Evolutionary conservation across 148 eudicot species (phyloP).

Genomic region (Mesembryanthemum crystallinum): DNA sequence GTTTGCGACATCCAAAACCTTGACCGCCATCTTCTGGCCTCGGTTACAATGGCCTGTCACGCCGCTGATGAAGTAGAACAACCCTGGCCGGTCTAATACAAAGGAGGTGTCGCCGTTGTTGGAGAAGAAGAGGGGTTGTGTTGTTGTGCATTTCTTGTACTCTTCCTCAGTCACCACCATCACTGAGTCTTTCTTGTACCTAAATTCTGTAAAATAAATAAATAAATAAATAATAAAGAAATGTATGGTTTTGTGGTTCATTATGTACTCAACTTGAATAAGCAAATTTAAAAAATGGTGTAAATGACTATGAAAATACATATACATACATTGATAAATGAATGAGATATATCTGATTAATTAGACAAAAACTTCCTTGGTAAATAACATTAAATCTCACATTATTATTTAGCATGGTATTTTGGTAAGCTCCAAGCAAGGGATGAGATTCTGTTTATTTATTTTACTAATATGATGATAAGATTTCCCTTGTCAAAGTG

Average conservation of each 20-base stretch:
- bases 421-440: too few relatives aligned
- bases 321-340: too few relatives aligned
- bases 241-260: background rate
- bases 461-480: too few relatives aligned
- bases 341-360: too few relatives aligned
- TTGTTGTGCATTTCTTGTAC: slow-evolving; percentile 45
- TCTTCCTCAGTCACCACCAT: slow-evolving; percentile 52
- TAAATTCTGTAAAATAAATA: slow-evolving; percentile 44
- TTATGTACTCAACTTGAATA: background rate
- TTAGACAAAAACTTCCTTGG: too few relatives aligned
- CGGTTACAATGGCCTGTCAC: slow-evolving; percentile 54
- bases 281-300: too few relatives aligned
- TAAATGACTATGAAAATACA: too few relatives aligned
- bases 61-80: slow-evolving; percentile 66
- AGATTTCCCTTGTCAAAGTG: too few relatives aligned
- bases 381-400: too few relatives aligned
- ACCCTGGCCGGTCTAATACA: slow-evolving; percentile 39
- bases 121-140: slow-evolving; percentile 47
- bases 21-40: slow-evolving; percentile 59
- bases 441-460: too few relatives aligned
- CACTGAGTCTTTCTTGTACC: slow-evolving; percentile 61
- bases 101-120: slow-evolving; percentile 48
- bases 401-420: too few relatives aligned
- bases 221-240: too few relatives aligned
- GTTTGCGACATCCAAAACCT: slow-evolving; percentile 36